These are phyloP conservation scores for Rhodotorula taiwanensis DNA, from an alignment of 768 basidiomycete species.

Conservation along the genomic window DNA sequence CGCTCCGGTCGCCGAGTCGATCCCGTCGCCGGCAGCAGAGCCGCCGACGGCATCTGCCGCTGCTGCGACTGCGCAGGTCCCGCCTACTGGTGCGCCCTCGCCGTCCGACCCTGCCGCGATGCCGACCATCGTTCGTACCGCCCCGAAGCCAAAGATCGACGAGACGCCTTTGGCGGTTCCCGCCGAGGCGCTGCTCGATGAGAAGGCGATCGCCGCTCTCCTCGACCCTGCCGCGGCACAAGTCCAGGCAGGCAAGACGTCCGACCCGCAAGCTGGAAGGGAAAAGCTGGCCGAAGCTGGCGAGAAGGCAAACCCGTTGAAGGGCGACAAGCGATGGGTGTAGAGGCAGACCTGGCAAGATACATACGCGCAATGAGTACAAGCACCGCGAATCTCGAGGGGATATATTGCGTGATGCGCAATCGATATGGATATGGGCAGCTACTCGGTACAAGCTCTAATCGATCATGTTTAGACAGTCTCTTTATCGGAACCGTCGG, in stretches of 20 bases:
- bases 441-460: too few relatives aligned
- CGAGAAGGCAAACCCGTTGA: background rate
- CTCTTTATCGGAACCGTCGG: too few relatives aligned
- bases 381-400: too few relatives aligned
- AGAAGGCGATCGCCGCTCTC: conserved; percentile 16
- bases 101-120: background rate
- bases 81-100: background rate
- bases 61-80: background rate
- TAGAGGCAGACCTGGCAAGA: too few relatives aligned
- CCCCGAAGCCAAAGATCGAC: conserved; percentile 6
- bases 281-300: background rate
- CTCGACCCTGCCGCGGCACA: conserved; percentile 28
- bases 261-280: background rate
- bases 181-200: conserved; percentile 25
- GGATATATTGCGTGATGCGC: too few relatives aligned
- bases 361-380: too few relatives aligned
- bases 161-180: conserved; percentile 12
- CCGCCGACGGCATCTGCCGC: conserved; percentile 8
- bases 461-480: too few relatives aligned
- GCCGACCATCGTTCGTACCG: background rate
- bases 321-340: conserved; percentile 6
- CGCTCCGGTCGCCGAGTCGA: conserved; percentile 29
- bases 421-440: too few relatives aligned
- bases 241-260: conserved; percentile 14
- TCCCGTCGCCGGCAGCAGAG: conserved; percentile 4